Evolutionary conservation across 305 asterid genomes (phyloP).

Genomic region (Fraxinus xanthoxyloides): DNA sequence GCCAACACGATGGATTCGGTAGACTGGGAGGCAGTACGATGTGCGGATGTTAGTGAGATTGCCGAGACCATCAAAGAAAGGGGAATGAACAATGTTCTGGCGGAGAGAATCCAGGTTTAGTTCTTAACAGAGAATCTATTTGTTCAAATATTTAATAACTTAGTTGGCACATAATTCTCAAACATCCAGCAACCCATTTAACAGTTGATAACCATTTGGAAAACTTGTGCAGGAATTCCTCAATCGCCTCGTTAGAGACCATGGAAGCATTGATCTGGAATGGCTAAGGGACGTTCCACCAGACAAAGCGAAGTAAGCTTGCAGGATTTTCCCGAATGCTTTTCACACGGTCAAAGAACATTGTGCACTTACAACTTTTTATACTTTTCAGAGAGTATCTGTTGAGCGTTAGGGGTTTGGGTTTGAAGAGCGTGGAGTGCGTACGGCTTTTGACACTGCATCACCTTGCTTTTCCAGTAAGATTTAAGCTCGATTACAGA

Average conservation of each 20-base stretch:
- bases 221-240: slow-evolving; percentile 71
- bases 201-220: slow-evolving; percentile 29
- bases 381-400: slow-evolving; percentile 76
- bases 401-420: slow-evolving; percentile 88
- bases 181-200: slow-evolving; percentile 14
- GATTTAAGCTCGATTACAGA: slow-evolving; percentile 31
- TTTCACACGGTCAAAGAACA: not conserved
- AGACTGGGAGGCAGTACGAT: slow-evolving; percentile 93
- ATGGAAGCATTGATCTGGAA: slow-evolving; percentile 89
- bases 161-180: slow-evolving; percentile 3
- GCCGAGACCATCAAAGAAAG: slow-evolving; percentile 83
- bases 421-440: slow-evolving; percentile 95
- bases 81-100: slow-evolving; percentile 97
- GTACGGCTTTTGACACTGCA: slow-evolving; percentile 97
- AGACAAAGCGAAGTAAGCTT: slow-evolving; percentile 89
- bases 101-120: slow-evolving; percentile 86
- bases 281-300: slow-evolving; percentile 98
- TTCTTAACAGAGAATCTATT: slow-evolving; percentile 14
- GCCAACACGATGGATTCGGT: slow-evolving; percentile 68
- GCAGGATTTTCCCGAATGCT: slow-evolving; percentile 14
- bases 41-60: slow-evolving; percentile 80
- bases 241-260: slow-evolving; percentile 77
- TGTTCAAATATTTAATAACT: slow-evolving; percentile 3
- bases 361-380: slow-evolving; percentile 21
- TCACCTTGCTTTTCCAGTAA: slow-evolving; percentile 97